Conservation (phyloP, 2,329 filamentous ascomycete species). For the Colletotrichum euphorbiae region DNA sequence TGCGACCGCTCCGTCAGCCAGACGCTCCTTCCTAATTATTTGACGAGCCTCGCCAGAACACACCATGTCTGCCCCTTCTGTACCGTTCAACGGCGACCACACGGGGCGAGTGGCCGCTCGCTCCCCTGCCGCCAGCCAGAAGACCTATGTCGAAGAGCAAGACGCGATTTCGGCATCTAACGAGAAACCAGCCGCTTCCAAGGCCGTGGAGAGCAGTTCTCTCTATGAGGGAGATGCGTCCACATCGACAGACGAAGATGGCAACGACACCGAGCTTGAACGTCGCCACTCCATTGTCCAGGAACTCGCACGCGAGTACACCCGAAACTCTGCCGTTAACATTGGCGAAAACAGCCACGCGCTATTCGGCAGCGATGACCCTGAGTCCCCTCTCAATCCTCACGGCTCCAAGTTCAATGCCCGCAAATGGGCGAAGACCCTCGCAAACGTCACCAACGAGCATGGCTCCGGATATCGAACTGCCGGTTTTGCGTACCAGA, state of each 20-base stretch:
- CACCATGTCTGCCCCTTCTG: slow-evolving; percentile 18
- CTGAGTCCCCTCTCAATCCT: slow-evolving; percentile 61
- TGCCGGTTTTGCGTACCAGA: slow-evolving; percentile 53
- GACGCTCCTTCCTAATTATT: neutral
- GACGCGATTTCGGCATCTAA: slow-evolving; percentile 1
- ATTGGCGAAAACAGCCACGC: slow-evolving; percentile 42
- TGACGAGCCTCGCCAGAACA: neutral
- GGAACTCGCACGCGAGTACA: slow-evolving; percentile 42
- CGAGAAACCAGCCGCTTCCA: neutral
- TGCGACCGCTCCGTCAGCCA: slow-evolving; percentile 36
- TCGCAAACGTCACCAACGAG: slow-evolving; percentile 43
- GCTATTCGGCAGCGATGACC: slow-evolving; percentile 48
- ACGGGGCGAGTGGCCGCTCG: neutral
- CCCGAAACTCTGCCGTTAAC: slow-evolving; percentile 39
- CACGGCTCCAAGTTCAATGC: slow-evolving; percentile 61
- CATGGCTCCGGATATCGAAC: slow-evolving; percentile 45
- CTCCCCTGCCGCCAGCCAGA: slow-evolving; percentile 37
- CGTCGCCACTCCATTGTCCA: slow-evolving; percentile 42
- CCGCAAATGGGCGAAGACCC: slow-evolving; percentile 51
- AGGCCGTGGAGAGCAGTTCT: neutral
- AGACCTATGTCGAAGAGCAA: slow-evolving; percentile 32
- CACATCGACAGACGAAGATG: slow-evolving; percentile 26
- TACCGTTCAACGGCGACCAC: slow-evolving; percentile 20
- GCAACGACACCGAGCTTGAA: slow-evolving; percentile 39
- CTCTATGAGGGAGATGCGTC: slow-evolving; percentile 19